These are phyloP conservation scores for Fusarium sp. DNA, from an alignment of 2,329 filamentous ascomycete genomes.

Conservation along the genomic window DNA sequence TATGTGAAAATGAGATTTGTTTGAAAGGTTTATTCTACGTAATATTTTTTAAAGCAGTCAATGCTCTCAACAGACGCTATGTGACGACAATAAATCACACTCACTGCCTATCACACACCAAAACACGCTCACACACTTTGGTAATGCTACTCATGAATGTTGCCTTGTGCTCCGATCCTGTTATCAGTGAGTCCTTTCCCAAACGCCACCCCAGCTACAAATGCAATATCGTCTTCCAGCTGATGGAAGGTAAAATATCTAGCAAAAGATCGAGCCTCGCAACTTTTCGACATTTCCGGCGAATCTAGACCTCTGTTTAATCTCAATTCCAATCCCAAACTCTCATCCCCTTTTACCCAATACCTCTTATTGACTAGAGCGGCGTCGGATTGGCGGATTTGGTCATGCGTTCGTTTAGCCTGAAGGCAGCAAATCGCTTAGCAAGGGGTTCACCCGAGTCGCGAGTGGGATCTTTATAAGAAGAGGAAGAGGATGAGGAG, in stretches of 20 bases:
- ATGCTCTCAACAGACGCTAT: neutral
- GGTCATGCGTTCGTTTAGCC: constrained; percentile 62
- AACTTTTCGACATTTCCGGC: constrained; percentile 1
- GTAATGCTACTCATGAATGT: constrained; percentile 18
- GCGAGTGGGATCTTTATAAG: constrained; percentile 47
- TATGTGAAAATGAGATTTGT: neutral
- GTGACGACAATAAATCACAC: neutral
- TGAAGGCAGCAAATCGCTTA: constrained; percentile 76
- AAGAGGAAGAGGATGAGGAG: constrained; percentile 47
- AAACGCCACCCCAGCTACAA: constrained; percentile 35
- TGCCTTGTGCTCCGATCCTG: constrained; percentile 30
- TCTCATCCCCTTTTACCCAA: constrained; percentile 5
- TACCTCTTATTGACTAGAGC: constrained; percentile 38
- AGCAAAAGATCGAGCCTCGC: constrained; percentile 10
- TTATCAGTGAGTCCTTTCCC: constrained; percentile 18
- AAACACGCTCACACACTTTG: neutral
- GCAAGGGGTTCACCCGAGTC: constrained; percentile 67
- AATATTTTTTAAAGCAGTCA: neutral
- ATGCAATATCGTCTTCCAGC: constrained; percentile 31
- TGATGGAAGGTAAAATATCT: constrained; percentile 24
- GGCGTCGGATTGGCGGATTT: constrained; percentile 41
- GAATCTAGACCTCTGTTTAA: constrained; percentile 1
- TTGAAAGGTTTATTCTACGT: neutral
- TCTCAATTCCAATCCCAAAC: neutral
- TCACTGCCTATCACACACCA: neutral